Evolutionary conservation across 371 early-diverging fungal genomes (phyloP), one percentile per base, ranked within the genome.

Genomic region (Circinella umbellata): DNA sequence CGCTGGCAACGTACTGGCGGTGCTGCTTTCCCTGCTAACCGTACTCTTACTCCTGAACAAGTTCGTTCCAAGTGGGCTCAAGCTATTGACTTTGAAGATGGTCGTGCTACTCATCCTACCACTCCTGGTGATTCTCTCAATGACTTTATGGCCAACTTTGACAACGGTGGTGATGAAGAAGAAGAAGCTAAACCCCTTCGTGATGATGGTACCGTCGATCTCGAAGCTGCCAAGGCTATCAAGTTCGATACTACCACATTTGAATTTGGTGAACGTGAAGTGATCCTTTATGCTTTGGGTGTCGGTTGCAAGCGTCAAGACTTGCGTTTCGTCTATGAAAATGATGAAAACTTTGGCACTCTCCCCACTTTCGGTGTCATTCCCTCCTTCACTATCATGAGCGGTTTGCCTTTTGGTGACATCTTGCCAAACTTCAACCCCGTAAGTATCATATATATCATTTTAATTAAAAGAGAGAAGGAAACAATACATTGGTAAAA

Each of bases 301-400:
- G 89, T 98, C 34, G 98, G 98, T 38, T 94, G 95, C 46, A 92
- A 89, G 75, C 92, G 95, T 62, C 84, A 81, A 0, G 98, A 99
- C 69, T 87, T 98, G 61, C 69, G 80, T 61, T 90, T 89, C 64
- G 96, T 98, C 34, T 99, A 97, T 81, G 99, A 99, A 83, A 91
- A 92, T 75, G 78, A 79, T 68, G 92, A 88, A 14, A 77, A 89
- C 61, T 98, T 99, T 77, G 71, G 84, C 57, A 86, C 89, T 36
- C 82, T 98, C 69, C 99, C 99, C 46, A 95, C 96, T 38, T 98
- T 91, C 77, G 95, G 94, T 20, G 97, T 98, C 51, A 88, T 97
- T 65, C 92, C 96, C 4, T 88, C 91, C n/a, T 93, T 97, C 77
- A 74, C 80, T 39, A 83, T 86, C 61, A 88, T 91, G 88, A 84